Conservation (phyloP, 768 basidiomycete genomes). For the Lactarius trivialis region DNA sequence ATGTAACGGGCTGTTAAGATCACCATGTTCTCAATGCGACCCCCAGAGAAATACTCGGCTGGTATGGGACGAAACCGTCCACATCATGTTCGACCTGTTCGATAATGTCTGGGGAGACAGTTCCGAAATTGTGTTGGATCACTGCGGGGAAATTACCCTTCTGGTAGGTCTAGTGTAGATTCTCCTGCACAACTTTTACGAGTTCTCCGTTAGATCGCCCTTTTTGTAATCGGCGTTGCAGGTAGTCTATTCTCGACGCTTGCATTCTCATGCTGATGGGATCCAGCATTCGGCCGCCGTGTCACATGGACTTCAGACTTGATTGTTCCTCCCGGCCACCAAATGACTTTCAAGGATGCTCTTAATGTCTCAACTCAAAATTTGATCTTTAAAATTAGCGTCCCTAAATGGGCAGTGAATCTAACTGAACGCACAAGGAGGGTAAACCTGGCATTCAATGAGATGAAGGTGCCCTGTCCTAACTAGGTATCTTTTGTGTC, state of each 20-base stretch:
- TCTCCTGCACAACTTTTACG: neutral
- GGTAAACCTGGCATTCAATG: conserved; percentile 36
- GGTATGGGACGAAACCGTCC: conserved; percentile 36
- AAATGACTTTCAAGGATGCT: conserved; percentile 43
- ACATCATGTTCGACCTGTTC: conserved; percentile 29
- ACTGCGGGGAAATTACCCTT: conserved; percentile 45
- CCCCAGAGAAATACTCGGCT: conserved; percentile 33
- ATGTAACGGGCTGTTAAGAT: neutral
- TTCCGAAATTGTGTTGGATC: no score
- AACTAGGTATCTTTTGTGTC: neutral
- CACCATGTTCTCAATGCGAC: neutral
- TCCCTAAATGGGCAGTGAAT: conserved; percentile 38
- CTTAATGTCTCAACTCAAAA: conserved; percentile 38
- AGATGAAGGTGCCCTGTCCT: conserved; percentile 35
- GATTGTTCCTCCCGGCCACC: conserved; percentile 37
- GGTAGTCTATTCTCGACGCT: conserved; percentile 21
- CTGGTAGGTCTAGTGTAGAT: conserved; percentile 34
- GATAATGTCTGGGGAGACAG: conserved; percentile 42
- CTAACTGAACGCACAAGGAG: conserved; percentile 32
- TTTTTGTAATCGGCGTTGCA: conserved; percentile 50
- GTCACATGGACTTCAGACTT: conserved; percentile 45
- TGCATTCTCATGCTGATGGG: neutral
- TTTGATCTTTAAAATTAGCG: conserved; percentile 33
- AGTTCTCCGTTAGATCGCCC: conserved; percentile 37
- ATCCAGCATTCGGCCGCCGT: conserved; percentile 40